Conservation (phyloP, 129 eudicot species). For the Pittosporum tobira region DNA sequence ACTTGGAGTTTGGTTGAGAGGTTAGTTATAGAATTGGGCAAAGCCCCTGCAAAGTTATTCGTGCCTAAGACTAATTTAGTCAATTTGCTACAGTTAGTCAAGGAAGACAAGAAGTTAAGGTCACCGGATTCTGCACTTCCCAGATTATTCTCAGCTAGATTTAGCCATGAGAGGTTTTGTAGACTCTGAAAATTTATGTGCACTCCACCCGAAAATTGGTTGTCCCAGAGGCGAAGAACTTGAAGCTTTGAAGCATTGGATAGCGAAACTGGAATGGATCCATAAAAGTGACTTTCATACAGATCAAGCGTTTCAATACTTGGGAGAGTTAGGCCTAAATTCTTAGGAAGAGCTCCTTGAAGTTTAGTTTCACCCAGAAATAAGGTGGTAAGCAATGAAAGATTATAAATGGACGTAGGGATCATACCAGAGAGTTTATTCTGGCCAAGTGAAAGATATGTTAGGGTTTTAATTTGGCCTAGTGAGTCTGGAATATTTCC, state of each 20-base stretch:
- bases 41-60: constrained; percentile 16
- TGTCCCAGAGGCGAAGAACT: background rate
- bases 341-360: constrained; percentile 16
- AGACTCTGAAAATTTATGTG: constrained; percentile 9
- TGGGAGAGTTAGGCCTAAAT: constrained; percentile 11
- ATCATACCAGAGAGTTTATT: constrained; percentile 14
- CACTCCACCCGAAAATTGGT: constrained; percentile 11
- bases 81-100: constrained; percentile 14
- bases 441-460: background rate
- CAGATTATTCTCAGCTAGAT: background rate
- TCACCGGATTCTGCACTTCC: constrained; percentile 10
- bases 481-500: constrained; percentile 15
- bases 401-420: constrained; percentile 5
- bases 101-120: constrained; percentile 16
- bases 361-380: constrained; percentile 7
- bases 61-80: background rate
- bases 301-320: background rate
- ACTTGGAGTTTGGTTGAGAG: background rate
- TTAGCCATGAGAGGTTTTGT: background rate
- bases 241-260: constrained; percentile 14
- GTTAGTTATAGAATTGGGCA: constrained; percentile 12
- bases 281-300: background rate
- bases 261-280: constrained; percentile 13
- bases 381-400: background rate
- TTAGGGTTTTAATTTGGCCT: background rate